Conservation (phyloP, 2,329 filamentous ascomycete genomes). For the Chaetomiaceae sp. region DNA sequence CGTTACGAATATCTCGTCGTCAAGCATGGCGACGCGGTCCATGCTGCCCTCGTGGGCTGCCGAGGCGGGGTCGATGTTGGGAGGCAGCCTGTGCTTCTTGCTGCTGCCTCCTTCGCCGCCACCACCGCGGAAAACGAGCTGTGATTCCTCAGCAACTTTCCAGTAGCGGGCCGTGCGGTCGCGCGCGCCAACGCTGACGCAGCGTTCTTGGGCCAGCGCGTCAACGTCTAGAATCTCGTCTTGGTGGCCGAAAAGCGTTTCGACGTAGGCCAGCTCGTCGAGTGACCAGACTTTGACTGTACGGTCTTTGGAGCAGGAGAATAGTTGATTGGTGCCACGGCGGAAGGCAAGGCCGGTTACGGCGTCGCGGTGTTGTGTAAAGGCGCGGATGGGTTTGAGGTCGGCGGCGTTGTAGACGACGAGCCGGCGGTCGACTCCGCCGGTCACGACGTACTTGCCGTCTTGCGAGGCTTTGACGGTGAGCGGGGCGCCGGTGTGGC, state of each 20-base stretch:
- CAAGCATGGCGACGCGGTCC: slow-evolving; percentile 87
- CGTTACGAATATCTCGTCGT: slow-evolving; percentile 84
- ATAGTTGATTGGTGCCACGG: slow-evolving; percentile 83
- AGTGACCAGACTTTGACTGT: slow-evolving; percentile 95
- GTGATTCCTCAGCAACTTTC: slow-evolving; percentile 94
- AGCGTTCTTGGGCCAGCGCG: slow-evolving; percentile 78
- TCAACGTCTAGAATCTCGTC: slow-evolving; percentile 83
- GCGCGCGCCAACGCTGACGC: slow-evolving; percentile 82
- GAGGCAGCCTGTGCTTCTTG: slow-evolving; percentile 41
- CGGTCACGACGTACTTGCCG: slow-evolving; percentile 86
- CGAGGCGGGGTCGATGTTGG: slow-evolving; percentile 45
- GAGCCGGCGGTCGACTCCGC: slow-evolving; percentile 76
- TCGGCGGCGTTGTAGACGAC: slow-evolving; percentile 84
- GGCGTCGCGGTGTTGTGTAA: slow-evolving; percentile 86
- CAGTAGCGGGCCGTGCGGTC: slow-evolving; percentile 89
- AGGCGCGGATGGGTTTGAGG: slow-evolving; percentile 73
- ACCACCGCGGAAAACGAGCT: slow-evolving; percentile 90
- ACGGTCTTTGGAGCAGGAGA: slow-evolving; percentile 83
- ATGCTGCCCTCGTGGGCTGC: slow-evolving; percentile 76
- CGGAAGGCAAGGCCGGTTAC: slow-evolving; percentile 83
- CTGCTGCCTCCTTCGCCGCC: slow-evolving; percentile 46
- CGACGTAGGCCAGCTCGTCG: slow-evolving; percentile 87
- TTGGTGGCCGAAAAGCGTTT: slow-evolving; percentile 94
- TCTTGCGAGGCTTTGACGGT: slow-evolving; percentile 83
- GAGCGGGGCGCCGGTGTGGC: slow-evolving; percentile 75